A percentile compares a stretch with the other conserved stretches of the same genome.
Conservation (phyloP, 2,329 filamentous ascomycete species). For the Neofusicoccum sp. region DNA sequence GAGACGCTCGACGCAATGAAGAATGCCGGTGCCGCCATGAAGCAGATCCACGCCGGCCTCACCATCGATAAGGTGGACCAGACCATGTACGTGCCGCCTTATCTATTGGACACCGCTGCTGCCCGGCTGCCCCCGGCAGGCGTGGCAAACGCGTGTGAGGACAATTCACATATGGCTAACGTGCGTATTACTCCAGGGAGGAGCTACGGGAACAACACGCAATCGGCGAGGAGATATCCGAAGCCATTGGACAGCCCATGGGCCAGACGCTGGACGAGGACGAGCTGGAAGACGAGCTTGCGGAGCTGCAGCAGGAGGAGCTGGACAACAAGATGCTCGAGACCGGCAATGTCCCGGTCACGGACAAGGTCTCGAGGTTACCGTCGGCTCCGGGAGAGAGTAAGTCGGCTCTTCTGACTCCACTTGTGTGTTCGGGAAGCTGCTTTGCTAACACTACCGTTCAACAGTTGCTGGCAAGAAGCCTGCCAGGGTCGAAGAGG, state of each 20-base stretch:
- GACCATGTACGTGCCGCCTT: slow-evolving; percentile 70
- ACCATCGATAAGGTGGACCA: slow-evolving; percentile 93
- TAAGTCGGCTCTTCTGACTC: slow-evolving; percentile 53
- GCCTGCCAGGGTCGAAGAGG: slow-evolving; percentile 62
- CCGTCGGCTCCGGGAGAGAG: slow-evolving; percentile 73
- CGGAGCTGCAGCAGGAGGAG: slow-evolving; percentile 83
- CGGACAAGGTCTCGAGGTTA: slow-evolving; percentile 73
- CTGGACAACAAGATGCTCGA: slow-evolving; percentile 92
- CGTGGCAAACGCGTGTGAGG: not conserved
- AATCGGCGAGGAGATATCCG: slow-evolving; percentile 88
- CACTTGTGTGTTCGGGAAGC: not conserved
- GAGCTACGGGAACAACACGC: slow-evolving; percentile 86
- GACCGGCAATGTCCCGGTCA: slow-evolving; percentile 79
- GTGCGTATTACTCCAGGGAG: slow-evolving; percentile 61
- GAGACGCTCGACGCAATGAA: slow-evolving; percentile 93
- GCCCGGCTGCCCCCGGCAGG: not conserved
- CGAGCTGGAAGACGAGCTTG: slow-evolving; percentile 83
- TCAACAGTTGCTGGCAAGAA: slow-evolving; percentile 45
- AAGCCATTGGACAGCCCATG: slow-evolving; percentile 72
- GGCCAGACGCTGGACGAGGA: slow-evolving; percentile 76
- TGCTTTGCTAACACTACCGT: not conserved
- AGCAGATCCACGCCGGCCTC: slow-evolving; percentile 84
- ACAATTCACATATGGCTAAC: not conserved
- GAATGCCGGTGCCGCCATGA: slow-evolving; percentile 85
- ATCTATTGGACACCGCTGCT: not conserved